These are phyloP conservation scores for Saussurea involucrata DNA, from an alignment of 129 eudicot genomes.

Conservation along the genomic window DNA sequence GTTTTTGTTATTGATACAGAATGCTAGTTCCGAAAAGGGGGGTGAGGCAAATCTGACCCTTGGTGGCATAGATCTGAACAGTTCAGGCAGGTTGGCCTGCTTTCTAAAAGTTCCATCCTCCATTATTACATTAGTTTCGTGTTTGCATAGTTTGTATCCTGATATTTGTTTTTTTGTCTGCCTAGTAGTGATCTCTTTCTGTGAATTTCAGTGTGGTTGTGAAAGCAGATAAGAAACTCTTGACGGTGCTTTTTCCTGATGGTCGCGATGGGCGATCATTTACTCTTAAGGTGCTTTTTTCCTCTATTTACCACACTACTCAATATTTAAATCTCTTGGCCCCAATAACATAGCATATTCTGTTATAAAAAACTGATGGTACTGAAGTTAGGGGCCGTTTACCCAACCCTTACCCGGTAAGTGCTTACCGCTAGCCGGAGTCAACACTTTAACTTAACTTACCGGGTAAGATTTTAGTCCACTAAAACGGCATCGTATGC, in stretches of 20 bases:
- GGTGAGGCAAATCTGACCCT: constrained; percentile 94
- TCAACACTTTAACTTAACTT: too few species aligned
- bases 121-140: not conserved
- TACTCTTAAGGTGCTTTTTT: constrained; percentile 79
- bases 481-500: too few species aligned
- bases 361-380: not conserved
- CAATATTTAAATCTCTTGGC: not conserved
- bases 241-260: constrained; percentile 89
- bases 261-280: constrained; percentile 94
- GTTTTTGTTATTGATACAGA: constrained; percentile 43
- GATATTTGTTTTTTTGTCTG: not conserved
- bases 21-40: constrained; percentile 63
- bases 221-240: constrained; percentile 83
- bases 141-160: not conserved
- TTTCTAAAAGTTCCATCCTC: constrained; percentile 11
- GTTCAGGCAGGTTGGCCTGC: constrained; percentile 97
- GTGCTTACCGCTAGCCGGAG: too few species aligned
- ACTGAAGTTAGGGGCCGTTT: not conserved
- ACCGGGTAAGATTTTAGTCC: too few species aligned
- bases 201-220: constrained; percentile 72
- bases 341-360: not conserved
- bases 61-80: constrained; percentile 98
- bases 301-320: constrained; percentile 10
- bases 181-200: constrained; percentile 19
- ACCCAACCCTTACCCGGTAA: too few species aligned